Evolutionary conservation across 2,329 filamentous ascomycete species (phyloP).

Genomic region (Xylaria multiplex): DNA sequence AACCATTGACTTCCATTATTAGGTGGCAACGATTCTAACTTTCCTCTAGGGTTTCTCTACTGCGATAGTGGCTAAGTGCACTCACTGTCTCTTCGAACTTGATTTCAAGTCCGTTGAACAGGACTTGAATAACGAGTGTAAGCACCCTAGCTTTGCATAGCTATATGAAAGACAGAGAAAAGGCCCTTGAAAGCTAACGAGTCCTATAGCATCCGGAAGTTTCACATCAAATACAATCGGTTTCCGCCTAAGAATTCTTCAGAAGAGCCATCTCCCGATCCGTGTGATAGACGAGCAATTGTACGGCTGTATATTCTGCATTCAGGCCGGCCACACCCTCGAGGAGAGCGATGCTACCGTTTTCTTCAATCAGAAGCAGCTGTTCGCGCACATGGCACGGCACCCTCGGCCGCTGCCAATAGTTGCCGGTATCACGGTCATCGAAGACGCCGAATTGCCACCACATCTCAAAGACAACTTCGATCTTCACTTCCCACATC

Average conservation of each 20-base stretch:
- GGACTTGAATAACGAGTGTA: slow-evolving; percentile 61
- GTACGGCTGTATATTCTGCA: slow-evolving; percentile 66
- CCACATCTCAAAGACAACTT: slow-evolving; percentile 58
- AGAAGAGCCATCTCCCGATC: slow-evolving; percentile 64
- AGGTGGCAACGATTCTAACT: slow-evolving; percentile 22
- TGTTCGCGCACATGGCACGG: slow-evolving; percentile 64
- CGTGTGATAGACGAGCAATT: slow-evolving; percentile 62
- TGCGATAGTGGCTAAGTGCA: slow-evolving; percentile 61
- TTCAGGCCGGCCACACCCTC: slow-evolving; percentile 59
- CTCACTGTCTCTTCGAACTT: slow-evolving; percentile 63
- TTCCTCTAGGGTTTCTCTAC: slow-evolving; percentile 54
- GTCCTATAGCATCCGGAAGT: slow-evolving; percentile 56
- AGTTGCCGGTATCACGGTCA: slow-evolving; percentile 59
- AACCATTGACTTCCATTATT: neutral
- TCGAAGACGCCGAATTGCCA: slow-evolving; percentile 58
- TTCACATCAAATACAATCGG: slow-evolving; percentile 58
- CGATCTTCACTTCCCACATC: slow-evolving; percentile 60
- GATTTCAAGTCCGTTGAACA: slow-evolving; percentile 63
- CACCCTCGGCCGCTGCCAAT: slow-evolving; percentile 64
- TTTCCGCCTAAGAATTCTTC: slow-evolving; percentile 65
- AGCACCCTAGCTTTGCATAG: slow-evolving; percentile 33
- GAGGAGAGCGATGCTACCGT: slow-evolving; percentile 67
- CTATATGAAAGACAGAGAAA: neutral
- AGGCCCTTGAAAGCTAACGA: slow-evolving; percentile 26
- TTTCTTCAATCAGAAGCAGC: slow-evolving; percentile 63